Percentiles rank a stretch among this genome's conserved stretches.
These are phyloP conservation scores for Termitomyces sp. DNA, from an alignment of 1,284 basidiomycete genomes.

Conservation along the genomic window DNA sequence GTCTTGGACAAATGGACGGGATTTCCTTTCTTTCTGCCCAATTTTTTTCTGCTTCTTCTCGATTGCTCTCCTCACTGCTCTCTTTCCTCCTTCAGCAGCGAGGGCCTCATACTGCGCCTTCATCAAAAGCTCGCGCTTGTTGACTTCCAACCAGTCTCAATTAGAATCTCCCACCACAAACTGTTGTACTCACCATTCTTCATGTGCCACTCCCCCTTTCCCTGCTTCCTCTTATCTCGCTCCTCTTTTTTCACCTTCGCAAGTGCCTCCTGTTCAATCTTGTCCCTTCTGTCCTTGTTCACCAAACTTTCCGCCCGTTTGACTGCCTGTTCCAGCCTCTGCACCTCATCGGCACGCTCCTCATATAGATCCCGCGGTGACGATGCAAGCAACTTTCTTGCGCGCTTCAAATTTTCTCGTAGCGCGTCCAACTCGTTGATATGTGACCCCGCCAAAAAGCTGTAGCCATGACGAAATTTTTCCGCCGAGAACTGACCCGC, in stretches of 20 bases:
- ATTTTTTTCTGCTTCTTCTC: slow-evolving; percentile 88
- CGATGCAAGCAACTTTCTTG: slow-evolving; percentile 60
- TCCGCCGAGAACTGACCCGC: slow-evolving; percentile 68
- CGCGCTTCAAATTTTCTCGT: slow-evolving; percentile 61
- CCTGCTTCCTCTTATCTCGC: slow-evolving; percentile 64
- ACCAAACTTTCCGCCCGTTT: slow-evolving; percentile 77
- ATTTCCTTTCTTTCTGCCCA: slow-evolving; percentile 86
- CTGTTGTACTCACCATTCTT: slow-evolving; percentile 67
- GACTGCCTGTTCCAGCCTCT: slow-evolving; percentile 72
- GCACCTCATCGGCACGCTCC: slow-evolving; percentile 67
- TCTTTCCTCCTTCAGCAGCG: slow-evolving; percentile 67
- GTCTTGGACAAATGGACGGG: slow-evolving; percentile 51
- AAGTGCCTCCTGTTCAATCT: slow-evolving; percentile 65
- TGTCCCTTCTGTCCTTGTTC: slow-evolving; percentile 69
- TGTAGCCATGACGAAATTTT: slow-evolving; percentile 73
- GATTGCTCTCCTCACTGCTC: slow-evolving; percentile 81
- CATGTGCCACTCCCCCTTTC: slow-evolving; percentile 85
- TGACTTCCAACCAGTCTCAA: slow-evolving; percentile 42
- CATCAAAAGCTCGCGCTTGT: slow-evolving; percentile 69
- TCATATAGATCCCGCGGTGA: slow-evolving; percentile 62
- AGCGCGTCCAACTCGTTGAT: slow-evolving; percentile 64
- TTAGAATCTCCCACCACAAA: slow-evolving; percentile 1
- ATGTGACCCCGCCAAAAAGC: slow-evolving; percentile 73
- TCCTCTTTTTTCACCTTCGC: slow-evolving; percentile 61
- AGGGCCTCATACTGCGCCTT: slow-evolving; percentile 76